Evolutionary conservation across 805 yeast species (phyloP), one percentile per base, ranked within the genome.

Genomic region (Kluyveromyces lactis): DNA sequence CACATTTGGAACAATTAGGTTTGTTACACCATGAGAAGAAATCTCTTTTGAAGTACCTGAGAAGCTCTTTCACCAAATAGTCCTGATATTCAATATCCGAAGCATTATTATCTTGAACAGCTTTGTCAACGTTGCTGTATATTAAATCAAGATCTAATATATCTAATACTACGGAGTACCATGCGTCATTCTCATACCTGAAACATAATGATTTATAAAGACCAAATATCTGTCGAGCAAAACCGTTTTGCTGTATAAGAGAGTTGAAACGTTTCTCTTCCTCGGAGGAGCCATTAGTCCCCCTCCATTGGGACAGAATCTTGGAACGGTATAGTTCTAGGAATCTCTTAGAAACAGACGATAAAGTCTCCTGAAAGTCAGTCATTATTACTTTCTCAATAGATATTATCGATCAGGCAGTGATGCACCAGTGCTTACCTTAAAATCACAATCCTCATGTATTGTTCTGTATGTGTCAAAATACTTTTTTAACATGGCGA

Each of bases 11-110:
- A 48, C 95, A 85, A 9, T 65, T 55, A 0, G 92, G 86, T 27
- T 70, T 69, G 50, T 82, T 81, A 7, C 85, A 79, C 97, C 97
- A 90, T 19, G 62, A 66, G 63, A 90, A 90, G 63, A 85, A 87
- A 30, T 75, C 80, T 29, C 77, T 66, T 49, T 86, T 86, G 64
- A 81, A 90, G 79, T 86, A 82, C 34, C 68, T 60, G 11, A 82
- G 60, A 24, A 79, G 53, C 44, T 74, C 81, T 45, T 64, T 66
- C 1, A 81, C 81, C 2, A 82, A 46, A 21, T 70, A 63, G 52
- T 82, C 90, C 28, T 73, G 69, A 41, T 74, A 68, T 13, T 73
- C 45, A 9, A 39, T 47, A 18, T 47, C 50, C 47, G 51, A 9
- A 40, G 50, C 37, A 51, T 56, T 21, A 49, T 52, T 15, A 58